Percentiles rank a stretch among this genome's conserved stretches.
phyloP scores from a whole-genome alignment of 2,329 filamentous ascomycete genomes.

The Triangularia setosa region DNA sequence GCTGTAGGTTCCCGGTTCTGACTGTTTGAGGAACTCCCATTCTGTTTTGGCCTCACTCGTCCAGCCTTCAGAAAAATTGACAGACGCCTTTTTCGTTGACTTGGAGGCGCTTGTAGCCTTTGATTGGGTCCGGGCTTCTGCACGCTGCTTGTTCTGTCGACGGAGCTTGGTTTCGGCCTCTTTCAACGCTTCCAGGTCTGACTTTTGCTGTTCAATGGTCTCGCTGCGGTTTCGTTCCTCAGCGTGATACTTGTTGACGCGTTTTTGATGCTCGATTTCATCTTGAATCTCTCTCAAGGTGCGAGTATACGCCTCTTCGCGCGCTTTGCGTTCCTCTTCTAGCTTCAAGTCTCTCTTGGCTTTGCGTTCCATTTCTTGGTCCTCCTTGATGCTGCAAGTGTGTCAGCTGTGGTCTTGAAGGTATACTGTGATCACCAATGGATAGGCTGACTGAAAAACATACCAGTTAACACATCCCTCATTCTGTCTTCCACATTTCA shows the following conservation, averaged over 20 bases:
- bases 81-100: background rate
- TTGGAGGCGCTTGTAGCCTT: constrained; percentile 5
- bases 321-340: constrained; percentile 43
- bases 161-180: constrained; percentile 27
- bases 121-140: background rate
- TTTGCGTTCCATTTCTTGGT: constrained; percentile 40
- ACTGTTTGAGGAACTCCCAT: constrained; percentile 59
- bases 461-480: constrained; percentile 48
- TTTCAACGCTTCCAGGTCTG: constrained; percentile 43
- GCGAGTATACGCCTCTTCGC: constrained; percentile 41
- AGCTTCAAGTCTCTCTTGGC: constrained; percentile 46
- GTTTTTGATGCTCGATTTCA: constrained; percentile 48
- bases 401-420: background rate
- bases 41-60: constrained; percentile 41
- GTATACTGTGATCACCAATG: background rate
- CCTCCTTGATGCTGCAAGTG: constrained; percentile 38
- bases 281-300: constrained; percentile 49
- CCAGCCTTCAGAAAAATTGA: background rate
- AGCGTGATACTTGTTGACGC: constrained; percentile 37
- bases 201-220: constrained; percentile 42
- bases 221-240: constrained; percentile 44
- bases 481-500: constrained; percentile 42
- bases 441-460: background rate
- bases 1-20: constrained; percentile 46
- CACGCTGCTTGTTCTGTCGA: constrained; percentile 19